phyloP scores from a whole-genome alignment of 1,139 yeast species.

The Debaryomyces sp. region DNA sequence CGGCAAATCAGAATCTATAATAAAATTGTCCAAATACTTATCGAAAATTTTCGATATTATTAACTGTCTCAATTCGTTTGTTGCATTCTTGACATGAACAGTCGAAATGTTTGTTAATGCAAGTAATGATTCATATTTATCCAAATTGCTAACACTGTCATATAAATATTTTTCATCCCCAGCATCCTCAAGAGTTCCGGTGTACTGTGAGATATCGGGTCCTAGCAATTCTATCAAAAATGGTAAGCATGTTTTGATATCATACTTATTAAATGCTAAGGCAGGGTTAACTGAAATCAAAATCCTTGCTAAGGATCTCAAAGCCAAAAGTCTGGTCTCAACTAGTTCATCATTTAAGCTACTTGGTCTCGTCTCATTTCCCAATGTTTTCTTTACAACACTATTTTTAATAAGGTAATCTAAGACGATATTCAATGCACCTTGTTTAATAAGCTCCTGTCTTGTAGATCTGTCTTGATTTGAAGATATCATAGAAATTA shows the following conservation, averaged over 20 bases:
- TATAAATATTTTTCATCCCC: constrained; percentile 21
- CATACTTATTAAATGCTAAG: constrained; percentile 43
- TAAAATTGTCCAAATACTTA: constrained; percentile 34
- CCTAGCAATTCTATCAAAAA: constrained; percentile 52
- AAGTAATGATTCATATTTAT: constrained; percentile 46
- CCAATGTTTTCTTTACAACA: constrained; percentile 17
- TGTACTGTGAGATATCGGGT: constrained; percentile 28
- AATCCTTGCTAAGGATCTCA: constrained; percentile 45
- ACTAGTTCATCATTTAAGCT: constrained; percentile 13
- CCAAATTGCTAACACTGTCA: constrained; percentile 34
- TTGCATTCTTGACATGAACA: constrained; percentile 23
- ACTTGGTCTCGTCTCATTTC: constrained; percentile 25
- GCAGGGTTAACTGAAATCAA: constrained; percentile 45
- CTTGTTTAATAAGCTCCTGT: constrained; percentile 48
- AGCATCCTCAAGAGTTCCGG: constrained; percentile 14
- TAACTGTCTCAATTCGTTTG: constrained; percentile 29
- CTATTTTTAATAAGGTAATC: constrained; percentile 41
- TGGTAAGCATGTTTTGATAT: constrained; percentile 45
- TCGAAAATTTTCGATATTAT: constrained; percentile 41
- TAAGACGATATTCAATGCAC: constrained; percentile 41
- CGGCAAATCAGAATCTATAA: constrained; percentile 39
- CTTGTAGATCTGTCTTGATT: constrained; percentile 29
- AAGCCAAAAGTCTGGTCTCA: constrained; percentile 30
- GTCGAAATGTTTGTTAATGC: constrained; percentile 53
- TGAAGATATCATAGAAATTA: constrained; percentile 29